A percentile compares a stretch with the other conserved stretches of the same genome.
Evolutionary conservation across 75 land plant species (phyloP).

Genomic region (Cryptomeria japonica): DNA sequence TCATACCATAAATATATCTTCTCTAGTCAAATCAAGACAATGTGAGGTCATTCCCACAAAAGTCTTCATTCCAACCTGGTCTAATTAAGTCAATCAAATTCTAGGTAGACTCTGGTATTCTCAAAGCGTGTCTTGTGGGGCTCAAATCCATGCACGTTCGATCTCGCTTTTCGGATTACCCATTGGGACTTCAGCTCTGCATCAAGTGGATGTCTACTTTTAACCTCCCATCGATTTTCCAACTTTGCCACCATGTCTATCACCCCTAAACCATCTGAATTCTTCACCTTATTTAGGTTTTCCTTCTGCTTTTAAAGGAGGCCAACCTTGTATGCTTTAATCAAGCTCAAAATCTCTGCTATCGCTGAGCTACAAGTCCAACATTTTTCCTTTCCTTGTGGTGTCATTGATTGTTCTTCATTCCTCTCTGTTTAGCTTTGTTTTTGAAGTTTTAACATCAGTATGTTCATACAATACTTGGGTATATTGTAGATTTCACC

Average conservation of each 20-base stretch:
- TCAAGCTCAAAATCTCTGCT: no score
- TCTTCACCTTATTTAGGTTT: neutral
- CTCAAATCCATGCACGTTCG: neutral
- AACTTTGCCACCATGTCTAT: neutral
- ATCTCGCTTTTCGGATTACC: no score
- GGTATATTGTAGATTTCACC: neutral
- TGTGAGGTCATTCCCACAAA: neutral
- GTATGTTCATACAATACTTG: neutral
- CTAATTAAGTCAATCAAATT: no score
- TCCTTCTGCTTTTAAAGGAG: neutral
- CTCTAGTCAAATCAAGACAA: neutral
- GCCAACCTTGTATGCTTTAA: neutral
- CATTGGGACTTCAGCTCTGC: no score
- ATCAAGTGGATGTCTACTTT: neutral
- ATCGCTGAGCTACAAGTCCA: neutral
- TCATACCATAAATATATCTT: neutral
- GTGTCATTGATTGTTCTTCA: neutral
- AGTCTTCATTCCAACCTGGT: neutral
- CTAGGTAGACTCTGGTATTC: neutral
- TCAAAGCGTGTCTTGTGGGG: neutral
- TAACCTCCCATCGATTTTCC: neutral
- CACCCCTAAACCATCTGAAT: neutral
- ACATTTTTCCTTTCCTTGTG: neutral
- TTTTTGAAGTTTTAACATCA: neutral
- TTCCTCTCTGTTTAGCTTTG: neutral